These are phyloP conservation scores for Graphilbum ipis-grandicollis DNA, from an alignment of 2,329 filamentous ascomycete genomes.

Conservation along the genomic window DNA sequence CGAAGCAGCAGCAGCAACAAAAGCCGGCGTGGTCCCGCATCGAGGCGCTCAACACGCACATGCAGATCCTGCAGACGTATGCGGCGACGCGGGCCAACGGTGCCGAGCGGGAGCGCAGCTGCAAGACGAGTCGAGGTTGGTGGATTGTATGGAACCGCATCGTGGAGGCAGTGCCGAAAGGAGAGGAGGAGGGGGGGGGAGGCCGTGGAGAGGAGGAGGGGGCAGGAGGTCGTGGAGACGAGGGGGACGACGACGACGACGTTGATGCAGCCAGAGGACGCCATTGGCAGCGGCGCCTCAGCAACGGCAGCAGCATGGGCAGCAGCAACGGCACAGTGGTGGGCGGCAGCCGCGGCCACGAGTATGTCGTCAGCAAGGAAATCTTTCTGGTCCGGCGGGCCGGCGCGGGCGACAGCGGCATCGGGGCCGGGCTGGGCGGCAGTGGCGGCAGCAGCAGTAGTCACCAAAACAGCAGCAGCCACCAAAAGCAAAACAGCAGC, in stretches of 20 bases:
- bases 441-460: no score
- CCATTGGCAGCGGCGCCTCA: not conserved
- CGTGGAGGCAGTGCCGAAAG: constrained; percentile 17
- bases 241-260: not conserved
- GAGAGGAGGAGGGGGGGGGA: constrained; percentile 3
- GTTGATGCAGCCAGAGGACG: no score
- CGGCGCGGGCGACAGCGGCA: constrained; percentile 24
- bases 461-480: no score
- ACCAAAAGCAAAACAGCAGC: no score
- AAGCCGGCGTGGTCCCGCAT: constrained; percentile 34
- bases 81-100: constrained; percentile 23
- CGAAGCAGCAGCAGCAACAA: not conserved
- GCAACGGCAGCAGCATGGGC: constrained; percentile 3
- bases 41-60: constrained; percentile 48
- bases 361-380: constrained; percentile 29
- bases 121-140: constrained; percentile 50
- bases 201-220: not conserved
- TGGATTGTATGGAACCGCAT: constrained; percentile 53
- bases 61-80: constrained; percentile 43
- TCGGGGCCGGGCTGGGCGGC: no score
- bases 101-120: constrained; percentile 39
- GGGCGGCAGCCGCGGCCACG: constrained; percentile 1
- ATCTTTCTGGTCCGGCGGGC: constrained; percentile 43
- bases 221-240: constrained; percentile 1
- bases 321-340: constrained; percentile 1